Evolutionary conservation across 2,329 filamentous ascomycete species (phyloP).

Genomic region (Neofusicoccum kwambonambiense): DNA sequence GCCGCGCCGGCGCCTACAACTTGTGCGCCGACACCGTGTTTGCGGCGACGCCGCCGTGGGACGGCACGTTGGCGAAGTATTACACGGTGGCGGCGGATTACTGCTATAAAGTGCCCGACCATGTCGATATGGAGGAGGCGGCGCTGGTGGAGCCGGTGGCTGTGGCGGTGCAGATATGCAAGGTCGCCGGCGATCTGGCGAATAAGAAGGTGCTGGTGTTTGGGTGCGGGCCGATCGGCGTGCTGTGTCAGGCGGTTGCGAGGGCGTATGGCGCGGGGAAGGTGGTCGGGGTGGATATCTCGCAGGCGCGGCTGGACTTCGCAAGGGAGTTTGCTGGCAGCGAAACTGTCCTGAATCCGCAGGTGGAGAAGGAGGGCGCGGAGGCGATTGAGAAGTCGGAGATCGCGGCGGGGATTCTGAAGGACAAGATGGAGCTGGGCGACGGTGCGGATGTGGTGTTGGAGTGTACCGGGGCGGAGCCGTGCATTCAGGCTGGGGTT

Average conservation of each 20-base stretch:
- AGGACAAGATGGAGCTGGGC: conserved; percentile 21
- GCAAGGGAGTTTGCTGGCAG: conserved; percentile 25
- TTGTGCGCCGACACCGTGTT: conserved; percentile 21
- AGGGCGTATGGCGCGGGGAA: conserved; percentile 25
- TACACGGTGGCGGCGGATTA: conserved; percentile 27
- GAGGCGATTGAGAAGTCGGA: conserved; percentile 20
- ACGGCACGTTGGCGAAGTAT: conserved; percentile 29
- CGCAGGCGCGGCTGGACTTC: conserved; percentile 24
- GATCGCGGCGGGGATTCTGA: conserved; percentile 21
- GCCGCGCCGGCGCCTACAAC: conserved; percentile 21
- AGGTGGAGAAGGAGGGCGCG: conserved; percentile 7
- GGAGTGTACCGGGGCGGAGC: conserved; percentile 26
- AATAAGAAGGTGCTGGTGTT: conserved; percentile 24
- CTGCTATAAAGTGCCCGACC: conserved; percentile 29
- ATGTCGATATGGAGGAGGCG: conserved; percentile 27
- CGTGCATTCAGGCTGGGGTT: conserved; percentile 25
- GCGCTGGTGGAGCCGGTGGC: conserved; percentile 29
- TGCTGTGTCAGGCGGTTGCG: conserved; percentile 27
- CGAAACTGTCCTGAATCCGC: conserved; percentile 20
- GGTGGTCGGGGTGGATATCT: conserved; percentile 26
- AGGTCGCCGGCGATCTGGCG: conserved; percentile 21
- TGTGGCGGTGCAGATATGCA: conserved; percentile 28
- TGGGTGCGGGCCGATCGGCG: conserved; percentile 27
- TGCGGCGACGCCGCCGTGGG: conserved; percentile 24
- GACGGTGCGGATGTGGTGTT: conserved; percentile 27